Evolutionary conservation across 305 asterid genomes (phyloP).

Genomic region (Galium porrigens): DNA sequence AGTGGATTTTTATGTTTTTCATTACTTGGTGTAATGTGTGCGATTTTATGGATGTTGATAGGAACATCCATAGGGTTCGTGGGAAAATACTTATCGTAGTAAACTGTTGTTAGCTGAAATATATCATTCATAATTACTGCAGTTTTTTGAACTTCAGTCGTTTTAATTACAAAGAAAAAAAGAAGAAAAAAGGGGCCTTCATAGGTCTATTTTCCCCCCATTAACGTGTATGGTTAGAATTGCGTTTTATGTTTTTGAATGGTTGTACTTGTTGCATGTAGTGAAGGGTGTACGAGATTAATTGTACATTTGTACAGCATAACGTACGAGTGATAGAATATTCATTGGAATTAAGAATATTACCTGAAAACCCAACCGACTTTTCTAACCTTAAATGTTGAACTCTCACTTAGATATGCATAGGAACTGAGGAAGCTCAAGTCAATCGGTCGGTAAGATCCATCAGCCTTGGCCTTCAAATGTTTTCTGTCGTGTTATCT

Average conservation of each 20-base stretch:
- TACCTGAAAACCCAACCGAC: no score
- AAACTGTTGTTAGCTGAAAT: no score
- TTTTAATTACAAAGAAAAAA: neutral
- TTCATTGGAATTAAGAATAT: neutral
- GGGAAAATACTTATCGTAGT: slow-evolving; percentile 17
- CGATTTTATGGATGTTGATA: slow-evolving; percentile 46
- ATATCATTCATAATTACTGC: slow-evolving; percentile 1
- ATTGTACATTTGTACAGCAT: no score
- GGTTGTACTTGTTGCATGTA: no score
- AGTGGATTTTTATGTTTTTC: slow-evolving; percentile 42
- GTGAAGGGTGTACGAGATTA: no score
- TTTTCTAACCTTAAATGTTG: neutral
- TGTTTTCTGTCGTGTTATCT: neutral
- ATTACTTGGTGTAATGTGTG: slow-evolving; percentile 54
- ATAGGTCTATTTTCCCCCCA: neutral
- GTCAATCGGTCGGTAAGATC: slow-evolving; percentile 1
- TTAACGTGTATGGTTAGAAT: neutral
- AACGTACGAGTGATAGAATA: no score
- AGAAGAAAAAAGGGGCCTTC: neutral
- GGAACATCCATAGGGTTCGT: slow-evolving; percentile 26
- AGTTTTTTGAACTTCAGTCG: neutral
- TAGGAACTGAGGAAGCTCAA: neutral
- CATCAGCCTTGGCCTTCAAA: neutral
- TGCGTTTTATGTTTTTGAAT: neutral
- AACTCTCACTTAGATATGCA: neutral